Evolutionary conservation across 73 alveolate species (phyloP), one percentile per base, ranked within the genome.

Genomic region (Uronychia binucleata): DNA sequence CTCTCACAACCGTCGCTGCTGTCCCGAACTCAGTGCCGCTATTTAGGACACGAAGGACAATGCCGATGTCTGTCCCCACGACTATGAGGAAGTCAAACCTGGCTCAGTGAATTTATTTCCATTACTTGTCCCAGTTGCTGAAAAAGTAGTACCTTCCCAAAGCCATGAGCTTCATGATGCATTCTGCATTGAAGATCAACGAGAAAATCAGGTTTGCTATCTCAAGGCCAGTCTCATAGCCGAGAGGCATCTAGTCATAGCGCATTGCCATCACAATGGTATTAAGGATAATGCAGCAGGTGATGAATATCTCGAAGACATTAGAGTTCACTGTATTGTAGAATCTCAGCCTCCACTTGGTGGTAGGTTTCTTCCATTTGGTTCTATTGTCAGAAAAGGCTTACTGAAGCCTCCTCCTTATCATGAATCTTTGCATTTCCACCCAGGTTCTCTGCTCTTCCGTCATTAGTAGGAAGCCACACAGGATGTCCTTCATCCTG

Each of bases 261-360:
- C 87, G 83, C 82, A 95, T 60, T 30, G 97, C 98, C 97, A 96
- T 93, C 25, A 93, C 86, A 26, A 94, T 31, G 91, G 95, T 93
- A 82, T 98, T 97, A 74, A 89, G 79, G 74, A 95, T 81, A 34
- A 96, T 93, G 76, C 91, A 90, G 0, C 88, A 79, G 0, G 84
- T 60, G 26, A 89, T 89, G 1, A 67, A 30, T 1, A 46, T 31
- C 14, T 88, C 90, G 59, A 88, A 82, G 28, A n/a, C 0, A 19
- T 35, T 86, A 26, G 57, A 33, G 0, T 86, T 30, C 28, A 26
- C 30, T 19, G 74, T n/a, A 1, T 31, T 30, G 83, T 34, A 74
- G n/a, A 30, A 26, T 11, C 14, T 11, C 28, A 76, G 28, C 58
- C 82, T 5, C 30, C 26, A n/a, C 27, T 80, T 31, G 34, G 28